These are phyloP conservation scores for Gorgonomyces haynaldii DNA, from an alignment of 192 early-diverging fungal species.

Conservation along the genomic window DNA sequence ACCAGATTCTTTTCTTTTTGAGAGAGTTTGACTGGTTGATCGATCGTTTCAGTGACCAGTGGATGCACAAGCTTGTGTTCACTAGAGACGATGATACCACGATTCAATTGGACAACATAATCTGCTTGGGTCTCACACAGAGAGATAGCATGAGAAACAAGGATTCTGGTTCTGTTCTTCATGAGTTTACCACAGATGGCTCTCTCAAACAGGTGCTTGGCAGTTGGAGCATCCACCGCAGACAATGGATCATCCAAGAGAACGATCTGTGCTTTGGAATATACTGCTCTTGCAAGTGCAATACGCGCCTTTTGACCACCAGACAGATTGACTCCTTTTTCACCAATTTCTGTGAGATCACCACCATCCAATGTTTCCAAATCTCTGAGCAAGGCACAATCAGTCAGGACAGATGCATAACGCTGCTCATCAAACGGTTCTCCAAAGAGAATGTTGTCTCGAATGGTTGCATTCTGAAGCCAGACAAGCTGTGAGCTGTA, in stretches of 20 bases:
- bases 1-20: slow-evolving; percentile 3
- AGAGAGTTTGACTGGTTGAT: not conserved
- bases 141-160: slow-evolving; percentile 64
- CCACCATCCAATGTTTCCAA: slow-evolving; percentile 67
- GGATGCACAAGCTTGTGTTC: slow-evolving; percentile 5
- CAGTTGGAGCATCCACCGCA: slow-evolving; percentile 87
- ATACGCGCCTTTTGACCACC: slow-evolving; percentile 29
- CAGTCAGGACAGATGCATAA: slow-evolving; percentile 64
- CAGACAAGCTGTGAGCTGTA: slow-evolving; percentile 62
- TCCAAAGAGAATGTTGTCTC: slow-evolving; percentile 72
- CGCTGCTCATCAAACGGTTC: slow-evolving; percentile 49
- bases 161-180: slow-evolving; percentile 58
- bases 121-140: slow-evolving; percentile 23
- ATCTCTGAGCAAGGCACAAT: slow-evolving; percentile 76
- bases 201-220: slow-evolving; percentile 63
- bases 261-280: slow-evolving; percentile 51
- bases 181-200: slow-evolving; percentile 64
- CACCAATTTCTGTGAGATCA: slow-evolving; percentile 72
- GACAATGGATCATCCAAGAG: slow-evolving; percentile 73
- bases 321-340: slow-evolving; percentile 37
- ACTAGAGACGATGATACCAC: slow-evolving; percentile 17
- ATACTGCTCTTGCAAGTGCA: slow-evolving; percentile 52
- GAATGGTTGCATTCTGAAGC: slow-evolving; percentile 33
- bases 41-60: not conserved
- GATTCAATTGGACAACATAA: slow-evolving; percentile 20